Percentiles rank a stretch among this genome's conserved stretches.
Conservation (phyloP, 2,329 filamentous ascomycete species). For the Aspergillus novofumigatus region DNA sequence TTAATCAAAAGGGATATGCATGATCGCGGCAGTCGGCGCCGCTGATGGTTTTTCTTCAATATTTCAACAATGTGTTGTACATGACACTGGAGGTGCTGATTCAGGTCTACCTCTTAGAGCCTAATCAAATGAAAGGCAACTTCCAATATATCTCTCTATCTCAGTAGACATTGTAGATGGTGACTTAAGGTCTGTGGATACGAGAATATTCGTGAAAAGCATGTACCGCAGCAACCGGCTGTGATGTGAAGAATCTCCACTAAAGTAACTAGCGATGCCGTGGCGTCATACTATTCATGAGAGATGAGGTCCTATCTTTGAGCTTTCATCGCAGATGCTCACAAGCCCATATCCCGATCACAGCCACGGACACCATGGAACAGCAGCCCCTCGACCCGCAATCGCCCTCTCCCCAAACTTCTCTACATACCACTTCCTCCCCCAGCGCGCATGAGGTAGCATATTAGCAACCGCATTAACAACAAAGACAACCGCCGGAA, state of each 20-base stretch:
- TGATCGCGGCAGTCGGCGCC: conserved; percentile 14
- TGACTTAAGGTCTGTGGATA: not conserved
- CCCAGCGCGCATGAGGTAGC: conserved; percentile 78
- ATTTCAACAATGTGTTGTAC: conserved; percentile 36
- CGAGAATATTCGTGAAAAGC: no score
- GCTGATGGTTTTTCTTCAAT: conserved; percentile 19
- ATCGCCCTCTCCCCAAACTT: conserved; percentile 84
- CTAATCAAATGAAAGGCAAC: conserved; percentile 4
- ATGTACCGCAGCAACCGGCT: no score
- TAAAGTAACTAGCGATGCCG: not conserved
- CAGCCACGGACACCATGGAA: conserved; percentile 51
- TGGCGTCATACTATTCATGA: not conserved
- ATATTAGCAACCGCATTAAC: conserved; percentile 87
- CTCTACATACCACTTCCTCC: conserved; percentile 79
- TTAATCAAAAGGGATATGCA: conserved; percentile 8
- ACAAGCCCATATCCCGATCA: conserved; percentile 14
- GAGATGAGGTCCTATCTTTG: not conserved
- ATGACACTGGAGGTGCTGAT: conserved; percentile 13
- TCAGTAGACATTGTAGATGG: not conserved
- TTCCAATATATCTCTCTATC: not conserved
- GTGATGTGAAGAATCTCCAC: not conserved
- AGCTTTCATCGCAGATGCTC: not conserved
- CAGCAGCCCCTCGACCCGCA: conserved; percentile 67
- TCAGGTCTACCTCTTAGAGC: conserved; percentile 8
- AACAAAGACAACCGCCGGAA: conserved; percentile 75